Base-by-base conservation (phyloP, 805 yeast genomes). In the Pichia nanzhaoensis region DNA sequence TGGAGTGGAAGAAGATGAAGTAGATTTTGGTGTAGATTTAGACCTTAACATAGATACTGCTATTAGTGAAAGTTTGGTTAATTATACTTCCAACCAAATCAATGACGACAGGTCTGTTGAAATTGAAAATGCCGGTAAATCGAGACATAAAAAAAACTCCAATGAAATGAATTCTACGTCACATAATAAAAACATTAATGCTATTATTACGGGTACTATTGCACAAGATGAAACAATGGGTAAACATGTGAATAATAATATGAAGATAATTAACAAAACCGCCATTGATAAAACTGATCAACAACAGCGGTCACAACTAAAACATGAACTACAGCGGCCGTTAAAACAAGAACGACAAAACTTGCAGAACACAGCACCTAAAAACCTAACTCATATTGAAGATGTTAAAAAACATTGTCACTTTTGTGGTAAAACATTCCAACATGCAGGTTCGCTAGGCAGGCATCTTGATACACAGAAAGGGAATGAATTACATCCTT, bases 361-460 rank as follows among this genome's bases (percentile, higher is more conserved):
- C 6, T 7, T 6, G 6, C 33, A 30, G 12, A 30, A 7, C 33
- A 30, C 6, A 13, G 9, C 33, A 9, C 12, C 33, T 13, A 30
- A 30, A 30, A 30, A 30, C 16, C 12, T 30, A 14, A 30, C 14
- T 30, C 14, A 9, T 30, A 30, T 30, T 30, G 36, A 33, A 33
- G 13, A 33, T 33, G 17, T 21, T 8, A 45, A 40, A 17, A 27
- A 22, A n/a, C 44, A 40, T 12, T 50, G 84, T 55, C 65, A 65
- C 0, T 77, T 76, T 54, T 79, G 84, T 52, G 73, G 73, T 1
- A 66, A 69, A 46, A 64, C 70, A 1, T 80, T 78, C 56, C 69
- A 78, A 2, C 77, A 76, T 48, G 74, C 78, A 6, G 82, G 83
- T 2, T 75, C 81, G 0, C 62, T 77, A 45, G 83, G 83, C 1